Evolutionary conservation across 2,329 filamentous ascomycete genomes (phyloP).

Genomic region (Colletotrichum endophyticum): DNA sequence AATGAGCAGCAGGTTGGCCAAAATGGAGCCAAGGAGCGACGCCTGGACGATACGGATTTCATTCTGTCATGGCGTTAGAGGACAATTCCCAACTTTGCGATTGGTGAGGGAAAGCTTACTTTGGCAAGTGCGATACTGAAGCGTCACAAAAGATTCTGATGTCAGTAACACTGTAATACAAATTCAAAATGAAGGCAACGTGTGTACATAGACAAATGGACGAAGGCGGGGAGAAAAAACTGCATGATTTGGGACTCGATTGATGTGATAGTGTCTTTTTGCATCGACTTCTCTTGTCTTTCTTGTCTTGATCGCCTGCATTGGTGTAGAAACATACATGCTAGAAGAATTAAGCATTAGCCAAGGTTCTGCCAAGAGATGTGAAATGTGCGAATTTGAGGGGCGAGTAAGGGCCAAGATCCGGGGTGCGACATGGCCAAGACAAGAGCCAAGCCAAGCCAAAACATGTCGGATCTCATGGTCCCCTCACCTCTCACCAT

Average conservation of each 20-base stretch:
- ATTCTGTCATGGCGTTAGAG: conserved; percentile 48
- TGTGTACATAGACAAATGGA: conserved; percentile 21
- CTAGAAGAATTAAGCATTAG: conserved; percentile 32
- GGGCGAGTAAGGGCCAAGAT: background rate
- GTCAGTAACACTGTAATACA: conserved; percentile 31
- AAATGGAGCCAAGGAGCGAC: conserved; percentile 85
- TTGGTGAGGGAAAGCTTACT: conserved; percentile 38
- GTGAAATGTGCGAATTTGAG: background rate
- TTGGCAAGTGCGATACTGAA: conserved; percentile 77
- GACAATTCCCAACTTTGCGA: background rate
- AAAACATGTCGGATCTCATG: background rate
- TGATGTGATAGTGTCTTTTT: conserved; percentile 56
- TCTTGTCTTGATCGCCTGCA: conserved; percentile 33
- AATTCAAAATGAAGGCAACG: conserved; percentile 22
- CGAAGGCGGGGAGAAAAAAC: background rate
- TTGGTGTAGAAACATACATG: conserved; percentile 55
- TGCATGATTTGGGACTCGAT: conserved; percentile 47
- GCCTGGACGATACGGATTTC: conserved; percentile 93
- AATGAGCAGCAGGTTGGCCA: conserved; percentile 87
- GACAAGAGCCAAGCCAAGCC: conserved; percentile 8
- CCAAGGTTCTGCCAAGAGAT: conserved; percentile 15
- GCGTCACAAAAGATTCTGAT: conserved; percentile 25
- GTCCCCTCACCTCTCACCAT: conserved; percentile 8
- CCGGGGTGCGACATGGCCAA: conserved; percentile 9
- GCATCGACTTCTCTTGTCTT: conserved; percentile 20